Evolutionary conservation across 495 filamentous ascomycete genomes (phyloP), one percentile per base, ranked within the genome.

Genomic region (Neohortaea acidophila): DNA sequence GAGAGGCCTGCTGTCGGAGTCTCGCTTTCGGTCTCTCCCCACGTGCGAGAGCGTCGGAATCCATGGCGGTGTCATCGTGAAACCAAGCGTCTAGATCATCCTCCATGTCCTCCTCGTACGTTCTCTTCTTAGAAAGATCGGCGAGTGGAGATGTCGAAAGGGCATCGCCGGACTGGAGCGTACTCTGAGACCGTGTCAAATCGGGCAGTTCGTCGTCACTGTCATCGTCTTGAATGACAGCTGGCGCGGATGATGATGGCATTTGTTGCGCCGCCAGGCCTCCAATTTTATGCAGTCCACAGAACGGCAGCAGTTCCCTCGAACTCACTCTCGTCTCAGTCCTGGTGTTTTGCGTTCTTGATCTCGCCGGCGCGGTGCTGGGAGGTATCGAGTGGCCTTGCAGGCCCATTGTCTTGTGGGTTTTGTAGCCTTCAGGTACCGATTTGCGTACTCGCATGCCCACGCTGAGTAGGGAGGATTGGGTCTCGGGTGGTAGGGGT

Each of bases 371-470:
- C 25, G 48, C 45, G 1, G 29, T 44, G 19, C 36, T 45, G 12
- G 49, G 41, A n/a, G n/a, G n/a, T 21, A 42, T 38, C 4, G 45
- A 27, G 31, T 45, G 43, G 27, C 40, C 49, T 23, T 45, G 36
- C 10, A 12, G 24, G 6, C 33, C 33, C 10, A 48, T 18, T 14
- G 48, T 49, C 44, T 63, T 51, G 44, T 70, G 68, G 10, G 81
- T 87, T 61, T 87, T 91, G 64, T 93, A 92, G 36, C 87, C 87
- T 41, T 93, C 84, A 0, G 82, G 80, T 2, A 96, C 75, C 8
- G 79, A 77, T 59, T 96, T 94, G 43, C 87, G 78, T 36, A 96
- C 70, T 23, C 85, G 75, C 82, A 94, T 91, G 47, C 87, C 87
- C 37, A 96, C 86, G 43, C 67, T 78, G 3, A 94, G 64, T 11